Evolutionary conservation across 2,329 filamentous ascomycete genomes (phyloP).

Genomic region (Chrysoporthe cubensis): DNA sequence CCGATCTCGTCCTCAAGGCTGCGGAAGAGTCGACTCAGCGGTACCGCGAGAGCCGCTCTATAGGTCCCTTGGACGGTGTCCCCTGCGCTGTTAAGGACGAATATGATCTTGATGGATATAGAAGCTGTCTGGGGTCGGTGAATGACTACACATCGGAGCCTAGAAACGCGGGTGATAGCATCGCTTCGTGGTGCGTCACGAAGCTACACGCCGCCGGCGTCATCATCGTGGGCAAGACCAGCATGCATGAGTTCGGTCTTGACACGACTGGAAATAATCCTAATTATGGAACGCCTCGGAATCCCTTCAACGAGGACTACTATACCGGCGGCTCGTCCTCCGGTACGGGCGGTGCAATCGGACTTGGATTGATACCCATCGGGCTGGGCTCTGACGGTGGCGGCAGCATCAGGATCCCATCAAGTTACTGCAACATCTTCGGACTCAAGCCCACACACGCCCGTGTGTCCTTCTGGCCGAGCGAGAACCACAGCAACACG

Average conservation of each 20-base stretch:
- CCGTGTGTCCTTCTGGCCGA: slow-evolving; percentile 66
- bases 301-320: slow-evolving; percentile 73
- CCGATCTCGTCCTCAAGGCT: slow-evolving; percentile 45
- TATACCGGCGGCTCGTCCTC: slow-evolving; percentile 80
- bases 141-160: slow-evolving; percentile 60
- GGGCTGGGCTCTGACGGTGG: slow-evolving; percentile 75
- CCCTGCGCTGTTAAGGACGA: slow-evolving; percentile 79
- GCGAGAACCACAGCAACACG: slow-evolving; percentile 60
- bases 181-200: slow-evolving; percentile 68
- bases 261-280: slow-evolving; percentile 79
- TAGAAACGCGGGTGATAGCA: slow-evolving; percentile 44
- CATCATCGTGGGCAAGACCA: slow-evolving; percentile 72
- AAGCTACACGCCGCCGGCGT: slow-evolving; percentile 73
- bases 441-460: slow-evolving; percentile 74
- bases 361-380: slow-evolving; percentile 70
- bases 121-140: slow-evolving; percentile 64
- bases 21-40: slow-evolving; percentile 50
- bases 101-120: slow-evolving; percentile 75
- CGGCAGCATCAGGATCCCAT: slow-evolving; percentile 74
- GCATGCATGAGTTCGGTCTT: slow-evolving; percentile 77
- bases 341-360: slow-evolving; percentile 73
- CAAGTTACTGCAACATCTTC: slow-evolving; percentile 73
- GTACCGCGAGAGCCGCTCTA: slow-evolving; percentile 57
- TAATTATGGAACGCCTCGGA: slow-evolving; percentile 72
- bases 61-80: slow-evolving; percentile 72